Conservation (phyloP, 192 early-diverging fungal species). For the Coemansia sp. region DNA sequence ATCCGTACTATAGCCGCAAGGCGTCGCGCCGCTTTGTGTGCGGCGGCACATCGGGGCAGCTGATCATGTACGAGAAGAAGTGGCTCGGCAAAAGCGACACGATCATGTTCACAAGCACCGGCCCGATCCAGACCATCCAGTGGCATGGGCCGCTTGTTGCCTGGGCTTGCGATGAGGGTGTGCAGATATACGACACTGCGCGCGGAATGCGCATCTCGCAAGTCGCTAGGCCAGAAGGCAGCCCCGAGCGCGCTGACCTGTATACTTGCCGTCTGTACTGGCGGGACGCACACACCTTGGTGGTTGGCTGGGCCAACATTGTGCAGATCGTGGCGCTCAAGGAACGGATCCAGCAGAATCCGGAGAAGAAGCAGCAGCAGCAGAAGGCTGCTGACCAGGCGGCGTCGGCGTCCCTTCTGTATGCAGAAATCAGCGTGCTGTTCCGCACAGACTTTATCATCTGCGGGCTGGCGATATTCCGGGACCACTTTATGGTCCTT, state of each 20-base stretch:
- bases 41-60: conserved; percentile 88
- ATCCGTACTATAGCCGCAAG: conserved; percentile 82
- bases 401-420: conserved; percentile 21
- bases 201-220: conserved; percentile 77
- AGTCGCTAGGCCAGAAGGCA: conserved; percentile 76
- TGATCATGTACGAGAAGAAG: conserved; percentile 78
- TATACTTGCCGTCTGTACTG: conserved; percentile 87
- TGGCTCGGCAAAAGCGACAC: conserved; percentile 85
- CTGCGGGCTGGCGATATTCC: conserved; percentile 80
- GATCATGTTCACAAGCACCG: conserved; percentile 85
- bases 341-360: conserved; percentile 27
- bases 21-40: conserved; percentile 79
- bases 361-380: neutral
- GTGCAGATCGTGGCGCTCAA: conserved; percentile 85
- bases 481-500: conserved; percentile 44
- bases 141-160: conserved; percentile 88
- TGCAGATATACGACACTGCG: conserved; percentile 80
- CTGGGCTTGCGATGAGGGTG: conserved; percentile 93
- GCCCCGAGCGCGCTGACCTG: conserved; percentile 75
- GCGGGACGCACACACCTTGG: conserved; percentile 73
- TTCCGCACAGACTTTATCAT: conserved; percentile 66
- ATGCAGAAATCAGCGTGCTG: conserved; percentile 62
- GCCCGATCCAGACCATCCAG: conserved; percentile 82
- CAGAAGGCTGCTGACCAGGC: neutral
- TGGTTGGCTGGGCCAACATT: conserved; percentile 95